Base-by-base conservation (phyloP, 345 rosid species). In the Heritiera fomes region DNA sequence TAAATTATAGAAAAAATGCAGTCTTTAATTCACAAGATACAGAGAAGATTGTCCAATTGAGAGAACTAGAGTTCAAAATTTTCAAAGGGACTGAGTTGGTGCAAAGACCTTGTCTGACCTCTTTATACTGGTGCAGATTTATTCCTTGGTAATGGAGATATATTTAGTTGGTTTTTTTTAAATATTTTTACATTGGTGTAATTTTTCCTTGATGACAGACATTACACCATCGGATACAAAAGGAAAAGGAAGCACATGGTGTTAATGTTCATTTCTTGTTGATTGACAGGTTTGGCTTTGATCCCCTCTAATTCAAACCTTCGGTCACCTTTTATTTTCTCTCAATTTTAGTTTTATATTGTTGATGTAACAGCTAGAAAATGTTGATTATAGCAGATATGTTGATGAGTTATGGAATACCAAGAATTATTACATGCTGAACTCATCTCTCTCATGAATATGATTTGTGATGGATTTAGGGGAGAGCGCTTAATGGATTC, bases 261-360 rank as follows among this genome's bases (percentile, higher is more conserved):
- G 78, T 49, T 70, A 77, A 82, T 73, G 87, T 83, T 73, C 88
- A 81, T 79, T 79, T 87, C 75, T 86, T 94, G 74, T 84, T 92
- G 90, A 90, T 94, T 79, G 97, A 94, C 86, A 90, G 95, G 95
- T 93, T 83, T 84, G 85, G 34, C 63, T 71, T 78, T 34, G 55
- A 79, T 50, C 61, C 79, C 71, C 3, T 68, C 20, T 47, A 70
- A 43, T 50, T 74, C 18, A 73, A 71, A 47, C 13, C 68, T 61
- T 46, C 38, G 20, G 67, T 58, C 40, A 17, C 66, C 40, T 71
- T 68, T 63, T 2, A 61, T 56, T 59, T 11, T 38, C 67, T 72
- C 17, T 69, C 30, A 46, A 1, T 45, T 34, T 17, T 77, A 7
- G 43, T 30, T 67, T 7, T 32, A 76, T 49, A 14, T 9, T 46